phyloP scores from a whole-genome alignment of 805 yeast species.

The Saccharomycopsis microspora region DNA sequence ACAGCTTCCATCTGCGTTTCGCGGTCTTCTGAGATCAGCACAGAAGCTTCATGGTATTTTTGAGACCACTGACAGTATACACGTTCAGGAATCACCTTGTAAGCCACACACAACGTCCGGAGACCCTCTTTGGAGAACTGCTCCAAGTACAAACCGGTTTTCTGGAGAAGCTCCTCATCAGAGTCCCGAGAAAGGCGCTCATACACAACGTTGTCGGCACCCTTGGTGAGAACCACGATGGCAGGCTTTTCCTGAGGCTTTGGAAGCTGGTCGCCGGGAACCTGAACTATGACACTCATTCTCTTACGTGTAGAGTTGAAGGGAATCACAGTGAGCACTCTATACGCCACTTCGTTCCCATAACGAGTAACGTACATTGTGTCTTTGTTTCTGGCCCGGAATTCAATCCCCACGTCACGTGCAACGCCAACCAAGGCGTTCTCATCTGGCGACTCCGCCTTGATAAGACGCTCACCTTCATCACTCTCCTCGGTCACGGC shows the following conservation, averaged over 20 bases:
- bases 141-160: slow-evolving; percentile 54
- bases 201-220: slow-evolving; percentile 68
- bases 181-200: slow-evolving; percentile 28
- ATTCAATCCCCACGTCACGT: slow-evolving; percentile 58
- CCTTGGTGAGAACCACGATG: slow-evolving; percentile 43
- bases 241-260: slow-evolving; percentile 1
- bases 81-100: slow-evolving; percentile 33
- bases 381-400: slow-evolving; percentile 41
- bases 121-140: slow-evolving; percentile 69
- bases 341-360: slow-evolving; percentile 35
- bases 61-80: slow-evolving; percentile 43
- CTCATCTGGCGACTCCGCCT: slow-evolving; percentile 81
- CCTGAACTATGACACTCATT: slow-evolving; percentile 60
- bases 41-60: slow-evolving; percentile 45
- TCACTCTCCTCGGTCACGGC: slow-evolving; percentile 50
- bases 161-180: slow-evolving; percentile 34
- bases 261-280: slow-evolving; percentile 23
- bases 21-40: slow-evolving; percentile 42
- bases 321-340: slow-evolving; percentile 44
- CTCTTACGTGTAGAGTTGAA: slow-evolving; percentile 67
- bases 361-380: slow-evolving; percentile 32
- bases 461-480: slow-evolving; percentile 34
- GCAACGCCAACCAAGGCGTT: slow-evolving; percentile 72
- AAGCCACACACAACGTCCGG: slow-evolving; percentile 64
- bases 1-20: slow-evolving; percentile 44